Evolutionary conservation across 805 yeast genomes (phyloP).

Genomic region (Saccharomycopsis babjevae): DNA sequence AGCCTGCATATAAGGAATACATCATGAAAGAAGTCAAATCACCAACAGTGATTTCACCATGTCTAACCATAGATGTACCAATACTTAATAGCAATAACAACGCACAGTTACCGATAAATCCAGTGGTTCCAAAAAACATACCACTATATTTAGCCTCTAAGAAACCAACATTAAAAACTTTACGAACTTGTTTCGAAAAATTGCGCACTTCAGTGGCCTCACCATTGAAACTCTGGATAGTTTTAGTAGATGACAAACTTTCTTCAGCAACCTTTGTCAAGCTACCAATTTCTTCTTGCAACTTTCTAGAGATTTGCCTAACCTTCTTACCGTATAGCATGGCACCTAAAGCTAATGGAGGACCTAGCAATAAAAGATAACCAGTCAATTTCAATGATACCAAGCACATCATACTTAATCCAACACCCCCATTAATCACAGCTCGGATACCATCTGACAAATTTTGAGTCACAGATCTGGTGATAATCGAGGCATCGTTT

Average conservation of each 20-base stretch:
- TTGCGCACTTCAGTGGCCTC: slow-evolving; percentile 68
- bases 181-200: slow-evolving; percentile 61
- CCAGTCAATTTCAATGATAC: slow-evolving; percentile 77
- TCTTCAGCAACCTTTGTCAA: slow-evolving; percentile 89
- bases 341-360: slow-evolving; percentile 75
- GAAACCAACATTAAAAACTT: slow-evolving; percentile 56
- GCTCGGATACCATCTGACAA: slow-evolving; percentile 89
- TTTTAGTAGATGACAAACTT: slow-evolving; percentile 71
- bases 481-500: slow-evolving; percentile 80
- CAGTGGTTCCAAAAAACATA: slow-evolving; percentile 65
- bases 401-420: slow-evolving; percentile 83
- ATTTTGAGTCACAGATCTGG: slow-evolving; percentile 79
- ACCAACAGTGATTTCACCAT: slow-evolving; percentile 73
- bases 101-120: slow-evolving; percentile 74
- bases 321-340: slow-evolving; percentile 73
- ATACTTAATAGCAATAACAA: slow-evolving; percentile 65
- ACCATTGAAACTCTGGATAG: slow-evolving; percentile 86
- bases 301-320: slow-evolving; percentile 58
- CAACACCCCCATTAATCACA: slow-evolving; percentile 71
- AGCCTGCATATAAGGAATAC: slow-evolving; percentile 90
- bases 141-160: slow-evolving; percentile 76
- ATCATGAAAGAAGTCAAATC: slow-evolving; percentile 87
- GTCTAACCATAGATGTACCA: slow-evolving; percentile 74
- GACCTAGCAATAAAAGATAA: slow-evolving; percentile 70
- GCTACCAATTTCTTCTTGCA: slow-evolving; percentile 78